Conservation (phyloP, 1,284 basidiomycete genomes). For the Pisolithus thermaeus region DNA sequence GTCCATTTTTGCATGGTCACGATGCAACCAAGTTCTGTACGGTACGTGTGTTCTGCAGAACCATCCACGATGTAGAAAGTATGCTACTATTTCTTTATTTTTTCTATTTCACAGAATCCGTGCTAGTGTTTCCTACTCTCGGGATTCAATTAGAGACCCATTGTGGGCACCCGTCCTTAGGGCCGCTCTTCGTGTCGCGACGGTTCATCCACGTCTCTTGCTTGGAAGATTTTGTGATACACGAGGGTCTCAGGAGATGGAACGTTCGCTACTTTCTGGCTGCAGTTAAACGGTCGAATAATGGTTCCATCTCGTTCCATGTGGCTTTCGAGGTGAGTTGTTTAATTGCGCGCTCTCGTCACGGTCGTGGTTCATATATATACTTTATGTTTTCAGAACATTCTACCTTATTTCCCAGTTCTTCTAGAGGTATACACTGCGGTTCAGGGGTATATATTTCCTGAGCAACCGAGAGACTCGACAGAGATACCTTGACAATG, state of each 20-base stretch:
- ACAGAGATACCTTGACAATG: background rate
- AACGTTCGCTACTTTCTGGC: constrained; percentile 64
- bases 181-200: too few species aligned
- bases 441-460: constrained; percentile 39
- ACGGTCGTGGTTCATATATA: background rate
- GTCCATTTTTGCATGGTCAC: too few species aligned
- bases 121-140: constrained; percentile 56
- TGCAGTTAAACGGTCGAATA: constrained; percentile 34
- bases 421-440: constrained; percentile 54
- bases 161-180: constrained; percentile 52
- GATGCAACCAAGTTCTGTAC: constrained; percentile 45
- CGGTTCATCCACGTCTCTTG: too few species aligned
- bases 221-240: too few species aligned
- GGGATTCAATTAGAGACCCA: constrained; percentile 70
- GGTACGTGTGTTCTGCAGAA: constrained; percentile 37
- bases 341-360: too few species aligned
- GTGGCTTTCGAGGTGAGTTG: constrained; percentile 47
- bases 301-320: constrained; percentile 32
- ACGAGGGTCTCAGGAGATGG: too few species aligned
- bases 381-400: constrained; percentile 38
- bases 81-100: background rate
- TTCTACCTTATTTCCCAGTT: constrained; percentile 58
- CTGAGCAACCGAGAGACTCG: background rate
- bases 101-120: constrained; percentile 47
- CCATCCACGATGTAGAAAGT: background rate